Conservation (phyloP, 2,329 filamentous ascomycete species). For the Aciculosporium take region DNA sequence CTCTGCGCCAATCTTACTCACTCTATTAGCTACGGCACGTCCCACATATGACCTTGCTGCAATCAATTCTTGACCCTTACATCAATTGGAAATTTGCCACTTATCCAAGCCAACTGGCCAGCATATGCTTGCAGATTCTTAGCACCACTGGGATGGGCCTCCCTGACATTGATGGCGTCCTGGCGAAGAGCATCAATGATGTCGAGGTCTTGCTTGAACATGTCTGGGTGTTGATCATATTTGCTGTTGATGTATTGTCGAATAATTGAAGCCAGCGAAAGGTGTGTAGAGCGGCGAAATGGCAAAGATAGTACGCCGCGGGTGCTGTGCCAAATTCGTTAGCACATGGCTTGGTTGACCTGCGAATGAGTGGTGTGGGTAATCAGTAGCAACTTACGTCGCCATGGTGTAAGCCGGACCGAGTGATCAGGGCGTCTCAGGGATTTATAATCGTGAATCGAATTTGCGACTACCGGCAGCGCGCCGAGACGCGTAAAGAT, state of each 20-base stretch:
- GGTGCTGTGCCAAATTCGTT: constrained; percentile 11
- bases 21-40: constrained; percentile 1
- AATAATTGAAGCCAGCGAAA: constrained; percentile 70
- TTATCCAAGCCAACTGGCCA: constrained; percentile 83
- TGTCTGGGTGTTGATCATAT: constrained; percentile 97
- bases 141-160: constrained; percentile 76
- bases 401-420: constrained; percentile 1
- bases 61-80: constrained; percentile 24
- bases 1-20: constrained; percentile 65
- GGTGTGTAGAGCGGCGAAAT: constrained; percentile 70
- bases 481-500: background rate
- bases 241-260: constrained; percentile 93
- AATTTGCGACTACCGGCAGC: background rate
- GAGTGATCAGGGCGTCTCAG: background rate
- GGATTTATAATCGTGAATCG: background rate
- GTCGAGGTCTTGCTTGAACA: constrained; percentile 79
- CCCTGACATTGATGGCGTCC: constrained; percentile 77
- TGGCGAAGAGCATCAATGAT: constrained; percentile 70
- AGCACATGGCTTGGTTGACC: background rate
- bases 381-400: constrained; percentile 4
- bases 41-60: constrained; percentile 5
- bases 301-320: constrained; percentile 62
- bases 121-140: constrained; percentile 84
- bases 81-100: constrained; percentile 92
- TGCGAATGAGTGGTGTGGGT: background rate